phyloP scores from a whole-genome alignment of 2,329 filamentous ascomycete genomes.

The Ascochyta lentis region DNA sequence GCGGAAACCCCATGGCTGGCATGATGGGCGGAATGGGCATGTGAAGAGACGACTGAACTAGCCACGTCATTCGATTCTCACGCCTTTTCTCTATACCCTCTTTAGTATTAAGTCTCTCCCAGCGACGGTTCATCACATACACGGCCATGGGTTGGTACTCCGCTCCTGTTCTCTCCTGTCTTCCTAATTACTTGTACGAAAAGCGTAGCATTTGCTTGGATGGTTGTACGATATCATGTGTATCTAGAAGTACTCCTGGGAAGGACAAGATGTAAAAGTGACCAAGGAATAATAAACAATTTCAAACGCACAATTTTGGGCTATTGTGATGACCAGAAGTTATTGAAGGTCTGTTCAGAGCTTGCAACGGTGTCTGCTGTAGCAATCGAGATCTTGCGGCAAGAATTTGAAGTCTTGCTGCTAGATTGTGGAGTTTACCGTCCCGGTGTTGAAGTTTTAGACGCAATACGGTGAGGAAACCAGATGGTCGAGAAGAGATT shows the following conservation, averaged over 20 bases:
- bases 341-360: too few species aligned
- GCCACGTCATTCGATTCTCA: constrained; percentile 29
- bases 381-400: too few species aligned
- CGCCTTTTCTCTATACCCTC: constrained; percentile 43
- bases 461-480: too few species aligned
- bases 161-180: constrained; percentile 43
- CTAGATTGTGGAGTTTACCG: too few species aligned
- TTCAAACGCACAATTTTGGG: constrained; percentile 9
- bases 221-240: constrained; percentile 48
- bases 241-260: constrained; percentile 39
- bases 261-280: constrained; percentile 42
- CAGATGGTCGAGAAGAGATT: too few species aligned
- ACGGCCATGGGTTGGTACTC: constrained; percentile 47
- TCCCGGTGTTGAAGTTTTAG: too few species aligned
- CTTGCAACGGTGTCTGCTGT: not conserved
- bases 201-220: constrained; percentile 44
- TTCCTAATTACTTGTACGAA: constrained; percentile 36
- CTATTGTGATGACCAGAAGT: not conserved
- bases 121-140: constrained; percentile 43
- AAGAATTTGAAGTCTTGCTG: not conserved
- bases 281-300: constrained; percentile 38
- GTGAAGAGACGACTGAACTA: constrained; percentile 49
- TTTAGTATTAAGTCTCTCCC: constrained; percentile 40
- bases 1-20: constrained; percentile 54
- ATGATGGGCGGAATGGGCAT: constrained; percentile 66